Evolutionary conservation across 371 early-diverging fungal genomes (phyloP), one percentile per base, ranked within the genome.

Genomic region (Rhizopus arrhizus): DNA sequence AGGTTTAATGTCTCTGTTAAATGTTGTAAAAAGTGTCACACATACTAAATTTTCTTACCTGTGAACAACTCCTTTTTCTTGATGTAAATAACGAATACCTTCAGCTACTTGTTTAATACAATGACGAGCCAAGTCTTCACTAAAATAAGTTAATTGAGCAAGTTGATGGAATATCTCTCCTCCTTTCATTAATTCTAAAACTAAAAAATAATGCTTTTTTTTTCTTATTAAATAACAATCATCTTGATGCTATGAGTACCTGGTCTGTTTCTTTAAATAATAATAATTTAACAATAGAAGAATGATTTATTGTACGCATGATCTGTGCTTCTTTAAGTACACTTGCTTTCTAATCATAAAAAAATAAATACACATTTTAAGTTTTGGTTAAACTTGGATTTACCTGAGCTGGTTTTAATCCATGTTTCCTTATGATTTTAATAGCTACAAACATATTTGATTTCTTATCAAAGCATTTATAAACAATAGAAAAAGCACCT

Each of bases 81-180:
- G 85, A 70, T 98, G 99, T 43, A 96, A 80, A 69, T 95, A 95
- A 36, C 86, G 84, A 34, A 98, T 81, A 4, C 91, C 96, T 56
- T 89, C 85, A 3, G 96, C 91, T 16, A 98, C 90, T 75, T 98
- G 97, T 16, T 82, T 72, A 58, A 94, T 90, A 60, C 92, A 87
- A 61, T 91, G 91, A 9, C 93, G 88, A 11, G 90, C 80, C 56
- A 91, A 63, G 12, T 82, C 78, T 70, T 93, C 92, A 49, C 89
- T 87, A 34, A 93, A 84, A 65, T 89, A 91, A 4, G 91, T 91
- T 59, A 90, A 70, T 56, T 87, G 84, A 35, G 92, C 90, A 35
- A 95, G 86, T 38, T 87, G 83, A 73, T 93, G 88, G 63, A 93
- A 95, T 46, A 95, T 76, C 74, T 95, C 95, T 41, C 95, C 95